Percentiles rank a stretch among this genome's conserved stretches.
These are phyloP conservation scores for Oryza glumipatula DNA, from an alignment of 176 grass and related monocot genomes.

Conservation along the genomic window DNA sequence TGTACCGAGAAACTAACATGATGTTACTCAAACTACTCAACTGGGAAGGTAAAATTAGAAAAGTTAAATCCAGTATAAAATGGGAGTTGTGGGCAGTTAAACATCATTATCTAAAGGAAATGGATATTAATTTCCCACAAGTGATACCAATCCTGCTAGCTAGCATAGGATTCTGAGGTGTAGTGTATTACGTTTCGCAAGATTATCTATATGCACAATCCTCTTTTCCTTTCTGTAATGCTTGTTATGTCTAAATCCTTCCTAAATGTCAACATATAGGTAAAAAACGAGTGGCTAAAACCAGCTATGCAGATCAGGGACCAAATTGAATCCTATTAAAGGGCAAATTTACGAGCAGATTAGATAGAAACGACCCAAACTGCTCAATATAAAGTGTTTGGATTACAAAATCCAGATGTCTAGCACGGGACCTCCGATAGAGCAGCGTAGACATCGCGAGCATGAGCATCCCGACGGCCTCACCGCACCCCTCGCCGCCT, in stretches of 20 bases:
- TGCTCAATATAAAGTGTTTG: background rate
- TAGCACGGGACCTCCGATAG: conserved; percentile 62
- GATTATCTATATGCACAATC: background rate
- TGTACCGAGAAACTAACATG: conserved; percentile 40
- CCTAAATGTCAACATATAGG: too few relatives aligned
- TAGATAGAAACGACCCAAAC: background rate
- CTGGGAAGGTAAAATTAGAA: background rate
- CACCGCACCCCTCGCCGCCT: conserved; percentile 49
- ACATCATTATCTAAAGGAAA: conserved; percentile 7
- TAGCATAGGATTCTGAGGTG: background rate
- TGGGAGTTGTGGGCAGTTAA: background rate
- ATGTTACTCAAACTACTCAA: conserved; percentile 13
- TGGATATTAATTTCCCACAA: background rate
- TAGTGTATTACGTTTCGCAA: background rate
- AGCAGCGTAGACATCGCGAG: conserved; percentile 81
- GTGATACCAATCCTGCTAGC: background rate
- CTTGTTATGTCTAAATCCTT: too few relatives aligned
- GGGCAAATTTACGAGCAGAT: background rate
- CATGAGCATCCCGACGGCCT: conserved; percentile 71
- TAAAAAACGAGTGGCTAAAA: too few relatives aligned
- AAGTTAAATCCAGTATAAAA: conserved; percentile 11
- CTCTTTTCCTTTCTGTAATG: too few relatives aligned
- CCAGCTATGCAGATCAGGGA: too few relatives aligned
- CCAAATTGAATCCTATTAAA: too few relatives aligned
- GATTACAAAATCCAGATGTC: conserved; percentile 31